Evolutionary conservation across 2,329 filamentous ascomycete genomes (phyloP).

Genomic region (Epichloe uncinata): DNA sequence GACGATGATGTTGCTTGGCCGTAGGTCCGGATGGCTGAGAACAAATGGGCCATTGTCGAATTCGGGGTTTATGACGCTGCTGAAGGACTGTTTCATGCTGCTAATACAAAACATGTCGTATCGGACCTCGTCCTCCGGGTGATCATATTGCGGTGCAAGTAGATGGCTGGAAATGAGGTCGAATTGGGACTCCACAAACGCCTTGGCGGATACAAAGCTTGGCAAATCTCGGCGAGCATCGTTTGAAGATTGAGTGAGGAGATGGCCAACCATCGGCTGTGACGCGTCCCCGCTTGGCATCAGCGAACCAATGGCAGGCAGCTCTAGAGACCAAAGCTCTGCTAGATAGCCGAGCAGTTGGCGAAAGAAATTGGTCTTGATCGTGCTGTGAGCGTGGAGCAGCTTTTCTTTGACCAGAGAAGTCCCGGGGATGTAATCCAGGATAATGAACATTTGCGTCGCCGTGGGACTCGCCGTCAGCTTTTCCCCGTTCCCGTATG

Average conservation of each 20-base stretch:
- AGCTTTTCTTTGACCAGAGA: too few species aligned
- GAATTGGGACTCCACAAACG: conserved; percentile 2
- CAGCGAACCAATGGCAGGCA: conserved; percentile 1
- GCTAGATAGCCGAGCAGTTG: too few species aligned
- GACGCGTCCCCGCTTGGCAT: neutral
- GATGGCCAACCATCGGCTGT: neutral
- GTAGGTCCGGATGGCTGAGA: too few species aligned
- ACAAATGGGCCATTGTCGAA: too few species aligned
- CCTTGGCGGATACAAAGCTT: conserved; percentile 1
- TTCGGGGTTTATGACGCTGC: neutral
- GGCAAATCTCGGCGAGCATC: conserved; percentile 3
- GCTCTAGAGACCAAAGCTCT: neutral
- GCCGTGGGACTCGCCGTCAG: conserved; percentile 1
- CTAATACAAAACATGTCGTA: conserved; percentile 3
- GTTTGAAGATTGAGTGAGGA: conserved; percentile 1
- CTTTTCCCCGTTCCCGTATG: conserved; percentile 9
- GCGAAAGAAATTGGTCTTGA: too few species aligned
- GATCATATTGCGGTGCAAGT: conserved; percentile 7
- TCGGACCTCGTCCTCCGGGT: conserved; percentile 1
- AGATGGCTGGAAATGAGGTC: conserved; percentile 2
- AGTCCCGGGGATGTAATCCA: neutral
- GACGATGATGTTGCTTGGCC: too few species aligned
- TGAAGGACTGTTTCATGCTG: conserved; percentile 1
- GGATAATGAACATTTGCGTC: neutral
- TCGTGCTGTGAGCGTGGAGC: too few species aligned